Base-by-base conservation (phyloP, 176 grass and related monocot species). In the Themeda triandra region DNA sequence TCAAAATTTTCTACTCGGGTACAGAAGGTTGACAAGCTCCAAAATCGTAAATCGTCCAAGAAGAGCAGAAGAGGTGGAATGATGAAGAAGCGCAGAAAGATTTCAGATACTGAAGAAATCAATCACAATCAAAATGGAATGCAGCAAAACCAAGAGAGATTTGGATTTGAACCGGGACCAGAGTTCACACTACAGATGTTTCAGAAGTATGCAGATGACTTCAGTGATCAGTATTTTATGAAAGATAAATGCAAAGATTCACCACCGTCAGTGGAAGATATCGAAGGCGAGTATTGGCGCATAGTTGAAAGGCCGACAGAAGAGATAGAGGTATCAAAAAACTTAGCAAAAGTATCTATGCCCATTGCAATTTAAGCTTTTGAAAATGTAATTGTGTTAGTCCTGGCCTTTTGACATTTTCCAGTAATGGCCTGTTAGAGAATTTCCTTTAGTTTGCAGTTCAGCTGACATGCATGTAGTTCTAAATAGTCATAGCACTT, bases 261-360 rank as follows among this genome's bases (percentile, higher is more conserved):
- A 71, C 71, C 85, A 83, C 87, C 86, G n/a, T 92, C 88, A 6
- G 76, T 98, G 41, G 92, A 92, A 72, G 80, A 92, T 75, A 95
- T 98, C 56, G 92, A 95, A 88, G 92, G 92, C 28, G 92, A 93
- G 72, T 98, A 95, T 86, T 98, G 92, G 92, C 90, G 95, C 63
- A 94, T 98, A 79, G 90, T 98, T 63, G 95, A 98, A 66, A 91
- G 56, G 69, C 92, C 95, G 32, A 92, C 95, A 66, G 84, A 90
- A 88, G 95, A 97, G 82, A 92, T 97, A 80, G 92, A 97, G 95
- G 95, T 98, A 93, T 23, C 39, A 10, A 10, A 49, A 19, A 76
- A 72, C 25, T 82, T 84, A 71, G 7, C 30, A 21, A 39, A 85
- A 39, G 19, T 28, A 73, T 13, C 14, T 56, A 69, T 79, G 15